Base-by-base conservation (phyloP, 768 basidiomycete genomes). In the Rhodotorula diobovata region DNA sequence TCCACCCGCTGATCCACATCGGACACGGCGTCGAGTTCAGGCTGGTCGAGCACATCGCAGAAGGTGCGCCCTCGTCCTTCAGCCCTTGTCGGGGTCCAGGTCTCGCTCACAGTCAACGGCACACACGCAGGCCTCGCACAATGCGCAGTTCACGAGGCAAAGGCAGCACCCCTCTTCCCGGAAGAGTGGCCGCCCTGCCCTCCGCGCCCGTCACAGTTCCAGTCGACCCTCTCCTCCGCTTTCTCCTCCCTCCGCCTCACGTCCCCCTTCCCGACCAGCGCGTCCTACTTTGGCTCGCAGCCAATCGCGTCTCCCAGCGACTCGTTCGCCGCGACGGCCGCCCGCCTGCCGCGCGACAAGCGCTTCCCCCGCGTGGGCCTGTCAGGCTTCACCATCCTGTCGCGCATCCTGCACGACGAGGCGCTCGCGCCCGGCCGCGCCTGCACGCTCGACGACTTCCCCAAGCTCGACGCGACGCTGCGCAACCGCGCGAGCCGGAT, bases 1-100 rank as follows among this genome's bases (percentile, higher is more conserved):
- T 78, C 16, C 76, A 78, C 60, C 71, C 75, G 10, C 56, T 77
- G 28, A 78, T 78, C 55, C 76, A 78, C 66, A 71, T 78, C 30
- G 75, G 76, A 0, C 63, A 76, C 56, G 77, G 77, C 20, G 59
- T 78, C 64, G 77, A 78, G 56, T 78, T 78, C 21, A 71, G 70
- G 2, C 58, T 78, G 4, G 74, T 74, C 62, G 72, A 61, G 15
- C 35, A 77, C 37, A 74, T 77, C 20, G 75, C 76, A 4, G 75
- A 78, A 57, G 77, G 57, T 58, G 37, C 21, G 76, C 39, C 25
- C 28, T 2, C 30, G 23, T 2, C 30, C 1, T 28, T 12, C 30
- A 18, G 23, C 30, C 32, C 34, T 50, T 7, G 41, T 48, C 32
- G 25, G 4, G 15, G 34, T 2, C 12, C 4, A 7, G n/a, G 37